phyloP scores from a whole-genome alignment of 1,284 basidiomycete genomes.

The Cryptococcus amylolentus region DNA sequence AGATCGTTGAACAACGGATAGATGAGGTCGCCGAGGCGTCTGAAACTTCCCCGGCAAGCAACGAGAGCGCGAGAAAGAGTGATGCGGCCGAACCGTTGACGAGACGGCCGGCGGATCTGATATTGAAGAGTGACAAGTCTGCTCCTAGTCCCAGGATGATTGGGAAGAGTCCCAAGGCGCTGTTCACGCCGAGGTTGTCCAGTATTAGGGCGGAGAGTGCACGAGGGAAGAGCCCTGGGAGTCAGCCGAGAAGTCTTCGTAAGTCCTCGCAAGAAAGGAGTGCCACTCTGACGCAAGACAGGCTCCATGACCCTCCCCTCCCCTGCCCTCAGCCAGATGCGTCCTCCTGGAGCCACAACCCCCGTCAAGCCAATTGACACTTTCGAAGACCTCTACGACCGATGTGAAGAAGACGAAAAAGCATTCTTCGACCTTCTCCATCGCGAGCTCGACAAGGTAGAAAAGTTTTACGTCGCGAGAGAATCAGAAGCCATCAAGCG shows the following conservation, averaged over 20 bases:
- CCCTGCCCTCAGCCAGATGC: constrained; percentile 19
- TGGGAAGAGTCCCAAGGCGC: constrained; percentile 1
- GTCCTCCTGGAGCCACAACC: constrained; percentile 4
- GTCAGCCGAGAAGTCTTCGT: constrained; percentile 17
- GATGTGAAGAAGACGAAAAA: constrained; percentile 56
- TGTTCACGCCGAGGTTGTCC: constrained; percentile 5
- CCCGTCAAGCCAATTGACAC: constrained; percentile 12
- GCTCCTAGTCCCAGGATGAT: constrained; percentile 4
- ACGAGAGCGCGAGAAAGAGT: neutral
- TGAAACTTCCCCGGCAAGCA: constrained; percentile 3
- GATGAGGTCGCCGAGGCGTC: constrained; percentile 4
- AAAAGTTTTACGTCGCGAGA: constrained; percentile 71
- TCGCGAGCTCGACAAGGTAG: constrained; percentile 72
- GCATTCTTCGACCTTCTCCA: constrained; percentile 74
- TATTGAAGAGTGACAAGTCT: neutral
- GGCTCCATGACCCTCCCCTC: constrained; percentile 36
- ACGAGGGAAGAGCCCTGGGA: constrained; percentile 4
- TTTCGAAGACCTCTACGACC: constrained; percentile 43
- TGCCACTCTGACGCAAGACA: constrained; percentile 13
- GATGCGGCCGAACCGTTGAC: constrained; percentile 4
- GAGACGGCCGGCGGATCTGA: neutral
- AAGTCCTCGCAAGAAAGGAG: constrained; percentile 1
- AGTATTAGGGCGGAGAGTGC: neutral
- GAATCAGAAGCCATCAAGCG: constrained; percentile 65
- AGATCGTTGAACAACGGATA: constrained; percentile 6